phyloP scores from a whole-genome alignment of 345 rosid species.

The Salix brachista region DNA sequence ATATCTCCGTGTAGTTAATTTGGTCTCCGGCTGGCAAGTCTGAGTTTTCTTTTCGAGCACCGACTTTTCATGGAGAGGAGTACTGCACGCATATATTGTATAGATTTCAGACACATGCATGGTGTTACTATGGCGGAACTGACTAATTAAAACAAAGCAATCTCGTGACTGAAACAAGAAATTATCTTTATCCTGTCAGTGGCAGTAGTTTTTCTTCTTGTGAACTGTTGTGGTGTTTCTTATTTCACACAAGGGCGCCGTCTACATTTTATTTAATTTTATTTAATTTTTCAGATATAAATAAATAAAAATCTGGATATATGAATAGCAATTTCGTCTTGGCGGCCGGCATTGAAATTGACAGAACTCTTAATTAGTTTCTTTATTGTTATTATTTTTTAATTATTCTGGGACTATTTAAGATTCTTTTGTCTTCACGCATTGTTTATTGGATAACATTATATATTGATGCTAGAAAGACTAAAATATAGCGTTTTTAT shows the following conservation, averaged over 20 bases:
- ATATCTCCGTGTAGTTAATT: too few species aligned
- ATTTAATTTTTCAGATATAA: too few species aligned
- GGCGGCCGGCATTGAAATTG: too few species aligned
- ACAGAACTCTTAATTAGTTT: background rate
- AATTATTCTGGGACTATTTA: background rate
- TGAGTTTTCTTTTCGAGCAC: too few species aligned
- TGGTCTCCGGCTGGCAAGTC: too few species aligned
- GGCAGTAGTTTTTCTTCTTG: background rate
- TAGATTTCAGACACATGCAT: background rate
- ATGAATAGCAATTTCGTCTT: too few species aligned
- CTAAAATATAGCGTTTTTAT: background rate
- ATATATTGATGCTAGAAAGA: background rate
- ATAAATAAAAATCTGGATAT: too few species aligned
- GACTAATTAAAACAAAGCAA: background rate
- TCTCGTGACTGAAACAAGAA: slow-evolving; percentile 14
- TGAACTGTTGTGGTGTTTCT: background rate
- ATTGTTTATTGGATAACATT: background rate
- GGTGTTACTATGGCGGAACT: slow-evolving; percentile 1
- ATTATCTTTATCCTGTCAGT: background rate
- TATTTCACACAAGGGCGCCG: background rate
- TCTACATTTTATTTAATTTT: too few species aligned
- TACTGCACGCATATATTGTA: background rate
- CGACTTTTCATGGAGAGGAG: background rate
- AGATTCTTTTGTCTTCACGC: background rate
- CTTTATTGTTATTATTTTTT: background rate